phyloP scores from a whole-genome alignment of 1,284 basidiomycete genomes.

The Fomitopsis betulina region DNA sequence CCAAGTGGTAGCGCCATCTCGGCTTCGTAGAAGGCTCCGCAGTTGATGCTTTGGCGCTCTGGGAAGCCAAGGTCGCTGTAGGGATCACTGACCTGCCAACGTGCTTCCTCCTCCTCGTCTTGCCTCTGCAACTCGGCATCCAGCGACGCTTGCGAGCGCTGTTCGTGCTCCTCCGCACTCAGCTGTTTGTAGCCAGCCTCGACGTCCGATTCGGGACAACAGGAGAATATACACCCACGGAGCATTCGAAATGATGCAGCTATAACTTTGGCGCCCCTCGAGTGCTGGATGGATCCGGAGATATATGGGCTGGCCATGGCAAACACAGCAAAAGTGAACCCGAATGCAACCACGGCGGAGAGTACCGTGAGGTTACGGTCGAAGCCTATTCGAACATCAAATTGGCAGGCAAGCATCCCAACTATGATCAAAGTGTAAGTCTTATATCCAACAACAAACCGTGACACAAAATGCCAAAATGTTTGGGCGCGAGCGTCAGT shows the following conservation, averaged over 20 bases:
- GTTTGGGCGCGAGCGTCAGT: neutral
- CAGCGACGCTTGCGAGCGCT: neutral
- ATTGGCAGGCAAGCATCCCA: conserved; percentile 28
- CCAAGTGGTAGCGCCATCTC: neutral
- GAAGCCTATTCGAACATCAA: conserved; percentile 25
- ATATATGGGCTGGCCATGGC: conserved; percentile 23
- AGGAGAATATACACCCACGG: conserved; percentile 7
- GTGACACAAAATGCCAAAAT: no score
- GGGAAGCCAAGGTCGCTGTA: conserved; percentile 5
- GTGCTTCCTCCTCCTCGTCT: conserved; percentile 6
- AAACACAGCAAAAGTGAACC: conserved; percentile 26
- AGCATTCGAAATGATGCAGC: neutral
- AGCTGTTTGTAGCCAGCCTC: conserved; percentile 7
- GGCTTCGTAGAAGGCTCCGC: neutral
- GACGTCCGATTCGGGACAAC: conserved; percentile 2
- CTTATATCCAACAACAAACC: no score
- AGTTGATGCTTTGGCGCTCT: neutral
- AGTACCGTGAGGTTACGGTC: conserved; percentile 23
- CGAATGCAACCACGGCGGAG: conserved; percentile 26
- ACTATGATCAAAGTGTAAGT: conserved; percentile 12
- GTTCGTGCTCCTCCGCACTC: neutral
- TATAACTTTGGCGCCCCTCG: conserved; percentile 8
- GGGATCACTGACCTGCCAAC: conserved; percentile 5
- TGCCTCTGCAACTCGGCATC: neutral
- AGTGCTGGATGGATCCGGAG: conserved; percentile 18